These are phyloP conservation scores for Starmerella tilneyi DNA, from an alignment of 805 yeast genomes.

Conservation along the genomic window DNA sequence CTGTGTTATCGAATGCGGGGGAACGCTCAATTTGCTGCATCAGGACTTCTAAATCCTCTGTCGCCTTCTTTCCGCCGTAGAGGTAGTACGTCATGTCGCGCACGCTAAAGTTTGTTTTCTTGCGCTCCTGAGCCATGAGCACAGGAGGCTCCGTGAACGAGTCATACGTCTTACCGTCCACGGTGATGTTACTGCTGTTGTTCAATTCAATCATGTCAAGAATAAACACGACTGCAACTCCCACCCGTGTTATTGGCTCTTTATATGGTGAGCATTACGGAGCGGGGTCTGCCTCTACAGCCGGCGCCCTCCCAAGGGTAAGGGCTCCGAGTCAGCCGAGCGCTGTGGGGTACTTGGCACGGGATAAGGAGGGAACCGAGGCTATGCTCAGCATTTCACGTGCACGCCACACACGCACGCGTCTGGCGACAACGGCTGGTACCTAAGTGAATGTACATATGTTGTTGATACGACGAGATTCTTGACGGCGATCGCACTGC, in stretches of 20 bases:
- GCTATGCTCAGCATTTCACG: not conserved
- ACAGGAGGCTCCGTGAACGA: conserved; percentile 32
- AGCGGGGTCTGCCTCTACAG: conserved; percentile 5
- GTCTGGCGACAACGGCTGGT: too few species aligned
- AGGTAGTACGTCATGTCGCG: conserved; percentile 36
- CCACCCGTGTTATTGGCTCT: not conserved
- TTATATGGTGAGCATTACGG: not conserved
- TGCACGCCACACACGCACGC: too few species aligned
- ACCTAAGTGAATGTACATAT: too few species aligned
- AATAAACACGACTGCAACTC: not conserved
- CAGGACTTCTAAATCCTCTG: conserved; percentile 34
- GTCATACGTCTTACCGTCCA: conserved; percentile 23
- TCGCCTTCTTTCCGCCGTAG: conserved; percentile 34
- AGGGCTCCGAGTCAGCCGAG: conserved; percentile 3
- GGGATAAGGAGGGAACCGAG: conserved; percentile 4
- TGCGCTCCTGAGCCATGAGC: conserved; percentile 35
- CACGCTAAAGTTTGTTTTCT: conserved; percentile 31
- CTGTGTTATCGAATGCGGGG: conserved; percentile 38
- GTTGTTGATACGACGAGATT: too few species aligned
- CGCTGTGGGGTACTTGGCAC: conserved; percentile 6
- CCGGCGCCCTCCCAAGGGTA: conserved; percentile 5
- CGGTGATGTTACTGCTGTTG: conserved; percentile 19
- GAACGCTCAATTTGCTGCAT: conserved; percentile 42
- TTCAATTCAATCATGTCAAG: conserved; percentile 5
- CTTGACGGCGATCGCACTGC: too few species aligned